Percentiles rank a stretch among this genome's conserved stretches.
phyloP scores from a whole-genome alignment of 2,329 filamentous ascomycete species.

The Fusarium compactum region DNA sequence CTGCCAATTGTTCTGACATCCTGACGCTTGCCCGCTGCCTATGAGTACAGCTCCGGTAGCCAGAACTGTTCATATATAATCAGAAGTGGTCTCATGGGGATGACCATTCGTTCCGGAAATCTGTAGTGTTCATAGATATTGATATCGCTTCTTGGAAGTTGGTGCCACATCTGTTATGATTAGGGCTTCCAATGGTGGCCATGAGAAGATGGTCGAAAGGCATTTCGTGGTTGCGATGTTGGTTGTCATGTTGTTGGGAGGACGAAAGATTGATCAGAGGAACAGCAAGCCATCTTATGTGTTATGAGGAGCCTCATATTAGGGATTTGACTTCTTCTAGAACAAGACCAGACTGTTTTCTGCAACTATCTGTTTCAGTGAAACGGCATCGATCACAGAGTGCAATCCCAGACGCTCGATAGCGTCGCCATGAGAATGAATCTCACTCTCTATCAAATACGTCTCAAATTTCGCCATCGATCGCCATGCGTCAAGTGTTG shows the following conservation, averaged over 20 bases:
- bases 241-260: too few species aligned
- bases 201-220: too few species aligned
- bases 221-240: too few species aligned
- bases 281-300: background rate
- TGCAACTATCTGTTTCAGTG: slow-evolving; percentile 20
- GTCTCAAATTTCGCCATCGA: background rate
- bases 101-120: too few species aligned
- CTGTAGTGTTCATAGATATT: too few species aligned
- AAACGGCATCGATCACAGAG: slow-evolving; percentile 15
- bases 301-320: background rate
- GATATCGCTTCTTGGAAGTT: too few species aligned
- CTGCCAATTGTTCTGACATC: background rate
- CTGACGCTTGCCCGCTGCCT: background rate
- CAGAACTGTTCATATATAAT: background rate
- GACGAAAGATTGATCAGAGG: background rate
- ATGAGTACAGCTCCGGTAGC: background rate
- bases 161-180: too few species aligned
- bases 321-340: background rate
- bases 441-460: background rate
- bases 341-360: slow-evolving; percentile 5
- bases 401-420: slow-evolving; percentile 20
- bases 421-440: slow-evolving; percentile 33
- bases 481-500: slow-evolving; percentile 4
- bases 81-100: too few species aligned
- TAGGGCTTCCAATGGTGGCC: too few species aligned